Evolutionary conservation across 306 rosid genomes (phyloP).

Genomic region (Fragaria nilgerrensis): DNA sequence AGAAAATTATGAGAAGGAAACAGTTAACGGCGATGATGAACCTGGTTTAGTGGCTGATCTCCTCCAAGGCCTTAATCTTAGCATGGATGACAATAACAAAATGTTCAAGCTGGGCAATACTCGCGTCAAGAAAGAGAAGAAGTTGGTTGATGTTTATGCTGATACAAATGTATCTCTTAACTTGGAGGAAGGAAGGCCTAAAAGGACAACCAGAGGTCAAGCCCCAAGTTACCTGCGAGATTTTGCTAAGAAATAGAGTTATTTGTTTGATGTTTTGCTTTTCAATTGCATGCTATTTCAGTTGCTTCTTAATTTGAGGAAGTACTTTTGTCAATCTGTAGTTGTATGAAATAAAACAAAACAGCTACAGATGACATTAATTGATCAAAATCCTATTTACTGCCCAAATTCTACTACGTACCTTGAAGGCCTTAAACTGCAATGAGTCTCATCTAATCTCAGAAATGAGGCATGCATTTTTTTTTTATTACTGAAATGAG

Average conservation of each 20-base stretch:
- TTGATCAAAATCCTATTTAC: too few relatives aligned
- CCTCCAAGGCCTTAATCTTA: background rate
- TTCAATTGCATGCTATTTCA: background rate
- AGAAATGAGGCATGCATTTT: too few relatives aligned
- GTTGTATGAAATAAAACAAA: too few relatives aligned
- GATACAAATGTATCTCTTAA: background rate
- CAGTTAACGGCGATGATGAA: background rate
- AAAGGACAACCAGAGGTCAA: background rate
- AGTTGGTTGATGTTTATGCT: background rate
- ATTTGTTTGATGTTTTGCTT: background rate
- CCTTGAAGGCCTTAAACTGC: too few relatives aligned
- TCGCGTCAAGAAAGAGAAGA: background rate
- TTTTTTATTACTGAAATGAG: too few relatives aligned
- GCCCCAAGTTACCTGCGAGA: background rate
- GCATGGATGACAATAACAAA: background rate
- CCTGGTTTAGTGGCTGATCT: background rate
- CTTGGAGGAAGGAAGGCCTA: background rate
- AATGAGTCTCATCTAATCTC: too few relatives aligned
- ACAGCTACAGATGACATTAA: too few relatives aligned
- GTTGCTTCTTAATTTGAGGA: background rate
- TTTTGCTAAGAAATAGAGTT: background rate
- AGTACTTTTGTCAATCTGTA: too few relatives aligned
- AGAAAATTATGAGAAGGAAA: background rate
- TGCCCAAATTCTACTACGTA: too few relatives aligned
- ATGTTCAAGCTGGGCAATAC: background rate